A percentile compares a stretch with the other conserved stretches of the same genome.
Conservation (phyloP, 1,139 yeast genomes). For the Hemisphaericaspora xylanilytica region DNA sequence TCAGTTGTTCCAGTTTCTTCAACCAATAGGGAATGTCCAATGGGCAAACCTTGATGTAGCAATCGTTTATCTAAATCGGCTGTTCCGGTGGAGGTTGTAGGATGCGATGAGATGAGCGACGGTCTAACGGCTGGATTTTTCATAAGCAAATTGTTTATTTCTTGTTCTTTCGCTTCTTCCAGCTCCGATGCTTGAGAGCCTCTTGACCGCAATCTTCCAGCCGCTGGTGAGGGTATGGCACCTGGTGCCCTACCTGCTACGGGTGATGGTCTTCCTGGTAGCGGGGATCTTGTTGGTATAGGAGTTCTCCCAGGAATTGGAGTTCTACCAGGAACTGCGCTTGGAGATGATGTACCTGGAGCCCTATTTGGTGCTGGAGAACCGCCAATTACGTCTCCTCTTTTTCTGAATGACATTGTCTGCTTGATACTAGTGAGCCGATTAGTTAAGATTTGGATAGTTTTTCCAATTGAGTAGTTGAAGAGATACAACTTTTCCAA, state of each 20-base stretch:
- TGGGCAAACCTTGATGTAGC: conserved; percentile 82
- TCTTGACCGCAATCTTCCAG: conserved; percentile 11
- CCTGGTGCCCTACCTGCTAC: conserved; percentile 12
- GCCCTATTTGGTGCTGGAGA: conserved; percentile 11
- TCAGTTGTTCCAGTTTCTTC: conserved; percentile 92
- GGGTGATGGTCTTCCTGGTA: conserved; percentile 14
- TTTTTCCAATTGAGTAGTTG: no score
- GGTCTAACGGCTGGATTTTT: conserved; percentile 68
- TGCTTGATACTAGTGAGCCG: no score
- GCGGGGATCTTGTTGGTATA: conserved; percentile 9
- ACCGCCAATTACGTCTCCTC: conserved; percentile 57
- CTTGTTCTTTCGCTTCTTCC: conserved; percentile 10
- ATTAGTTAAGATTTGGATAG: no score
- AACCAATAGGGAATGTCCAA: conserved; percentile 66
- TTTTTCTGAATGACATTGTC: conserved; percentile 66
- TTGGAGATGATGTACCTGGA: conserved; percentile 7
- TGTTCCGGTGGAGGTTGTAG: conserved; percentile 76
- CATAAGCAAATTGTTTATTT: conserved; percentile 11
- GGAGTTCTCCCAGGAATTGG: no score
- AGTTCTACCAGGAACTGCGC: conserved; percentile 20
- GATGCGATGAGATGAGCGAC: conserved; percentile 70
- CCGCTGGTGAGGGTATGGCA: conserved; percentile 6
- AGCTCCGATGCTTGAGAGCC: conserved; percentile 8
- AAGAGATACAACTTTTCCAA: no score
- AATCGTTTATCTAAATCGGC: conserved; percentile 70